A percentile compares a stretch with the other conserved stretches of the same genome.
phyloP scores from a whole-genome alignment of 441 rosid genomes.

The Pelargonium hybrid region DNA sequence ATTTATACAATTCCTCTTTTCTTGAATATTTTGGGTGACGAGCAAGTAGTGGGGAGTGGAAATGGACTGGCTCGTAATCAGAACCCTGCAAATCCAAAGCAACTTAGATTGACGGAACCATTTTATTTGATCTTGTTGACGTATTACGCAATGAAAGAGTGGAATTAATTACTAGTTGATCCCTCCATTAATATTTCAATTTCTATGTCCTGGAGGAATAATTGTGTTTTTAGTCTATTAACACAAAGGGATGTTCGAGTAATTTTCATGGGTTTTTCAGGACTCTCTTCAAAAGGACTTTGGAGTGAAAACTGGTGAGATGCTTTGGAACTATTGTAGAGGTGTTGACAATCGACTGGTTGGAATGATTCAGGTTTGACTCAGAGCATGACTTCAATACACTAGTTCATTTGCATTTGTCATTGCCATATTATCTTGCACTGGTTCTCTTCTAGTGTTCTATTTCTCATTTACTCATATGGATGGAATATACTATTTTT shows the following conservation, averaged over 20 bases:
- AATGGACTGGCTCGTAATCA: background rate
- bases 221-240: slow-evolving; percentile 5
- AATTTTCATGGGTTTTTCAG: slow-evolving; percentile 29
- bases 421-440: background rate
- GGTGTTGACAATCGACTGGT: slow-evolving; percentile 76
- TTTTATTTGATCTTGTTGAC: background rate
- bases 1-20: background rate
- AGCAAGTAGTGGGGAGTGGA: background rate
- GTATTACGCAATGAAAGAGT: too few relatives aligned
- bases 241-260: slow-evolving; percentile 6
- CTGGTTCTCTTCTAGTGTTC: background rate
- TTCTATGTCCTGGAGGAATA: background rate
- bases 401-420: slow-evolving; percentile 1
- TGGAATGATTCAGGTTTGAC: slow-evolving; percentile 61
- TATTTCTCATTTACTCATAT: background rate
- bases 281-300: slow-evolving; percentile 70
- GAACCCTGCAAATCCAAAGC: background rate
- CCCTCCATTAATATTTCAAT: background rate
- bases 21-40: background rate
- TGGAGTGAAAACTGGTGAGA: slow-evolving; percentile 87
- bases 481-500: background rate
- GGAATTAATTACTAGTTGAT: background rate
- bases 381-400: slow-evolving; percentile 1
- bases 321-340: slow-evolving; percentile 89
- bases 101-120: background rate